Percentiles rank a stretch among this genome's conserved stretches.
Conservation (phyloP, 768 basidiomycete species). For the Mycena polygramma region DNA sequence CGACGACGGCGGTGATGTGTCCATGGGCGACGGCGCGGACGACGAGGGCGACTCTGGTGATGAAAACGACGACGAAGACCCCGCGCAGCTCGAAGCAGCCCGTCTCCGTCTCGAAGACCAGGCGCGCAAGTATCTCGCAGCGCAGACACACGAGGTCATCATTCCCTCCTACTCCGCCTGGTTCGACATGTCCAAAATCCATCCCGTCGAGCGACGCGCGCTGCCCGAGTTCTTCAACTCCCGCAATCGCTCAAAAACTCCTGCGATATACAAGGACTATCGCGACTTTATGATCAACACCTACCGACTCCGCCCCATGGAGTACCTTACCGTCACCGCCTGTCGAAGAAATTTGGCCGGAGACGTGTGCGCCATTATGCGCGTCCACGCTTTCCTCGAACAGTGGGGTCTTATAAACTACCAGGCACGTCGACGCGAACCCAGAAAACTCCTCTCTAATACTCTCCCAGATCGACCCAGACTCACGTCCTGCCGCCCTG, state of each 20-base stretch:
- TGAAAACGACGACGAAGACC: slow-evolving; percentile 89
- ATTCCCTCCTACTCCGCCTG: slow-evolving; percentile 98
- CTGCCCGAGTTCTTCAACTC: slow-evolving; percentile 99
- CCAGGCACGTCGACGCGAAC: slow-evolving; percentile 71
- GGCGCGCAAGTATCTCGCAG: slow-evolving; percentile 94
- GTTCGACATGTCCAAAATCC: slow-evolving; percentile 97
- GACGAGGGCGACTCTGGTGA: slow-evolving; percentile 85
- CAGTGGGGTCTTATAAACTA: slow-evolving; percentile 99
- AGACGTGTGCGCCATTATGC: slow-evolving; percentile 98
- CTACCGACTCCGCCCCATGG: slow-evolving; percentile 91
- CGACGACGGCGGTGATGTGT: slow-evolving; percentile 80
- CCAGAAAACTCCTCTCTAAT: slow-evolving; percentile 17
- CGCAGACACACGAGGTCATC: slow-evolving; percentile 96
- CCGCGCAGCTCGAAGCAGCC: slow-evolving; percentile 85
- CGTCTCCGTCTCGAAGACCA: slow-evolving; percentile 86
- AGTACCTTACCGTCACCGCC: slow-evolving; percentile 98
- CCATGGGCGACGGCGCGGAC: slow-evolving; percentile 84
- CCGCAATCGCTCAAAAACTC: slow-evolving; percentile 94
- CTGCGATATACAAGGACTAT: slow-evolving; percentile 98
- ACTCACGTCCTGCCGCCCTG: slow-evolving; percentile 92
- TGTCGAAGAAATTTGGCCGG: slow-evolving; percentile 96
- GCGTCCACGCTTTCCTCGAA: slow-evolving; percentile 98
- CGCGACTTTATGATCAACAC: slow-evolving; percentile 99
- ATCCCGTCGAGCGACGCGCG: slow-evolving; percentile 91
- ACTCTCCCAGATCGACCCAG: slow-evolving; percentile 88